A percentile compares a stretch with the other conserved stretches of the same genome.
Evolutionary conservation across 1,284 basidiomycete genomes (phyloP).

Genomic region (Golubevia sp.): DNA sequence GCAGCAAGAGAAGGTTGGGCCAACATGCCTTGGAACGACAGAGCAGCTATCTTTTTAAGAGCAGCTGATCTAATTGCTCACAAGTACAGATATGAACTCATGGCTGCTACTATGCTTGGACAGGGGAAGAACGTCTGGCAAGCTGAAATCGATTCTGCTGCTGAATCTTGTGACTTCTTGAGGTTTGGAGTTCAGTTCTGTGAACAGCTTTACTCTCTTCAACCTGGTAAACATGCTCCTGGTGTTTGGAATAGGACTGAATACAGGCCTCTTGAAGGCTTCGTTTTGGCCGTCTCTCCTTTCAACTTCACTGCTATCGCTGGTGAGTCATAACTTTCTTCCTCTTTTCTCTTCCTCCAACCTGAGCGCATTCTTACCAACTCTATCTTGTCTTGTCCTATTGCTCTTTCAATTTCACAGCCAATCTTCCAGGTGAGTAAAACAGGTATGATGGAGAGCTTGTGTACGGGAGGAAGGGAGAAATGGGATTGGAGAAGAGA

Average conservation of each 20-base stretch:
- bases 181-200: conserved; percentile 57
- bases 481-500: background rate
- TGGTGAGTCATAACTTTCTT: conserved; percentile 1
- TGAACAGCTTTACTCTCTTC: conserved; percentile 53
- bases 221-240: conserved; percentile 50
- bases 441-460: background rate
- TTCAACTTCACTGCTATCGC: conserved; percentile 61
- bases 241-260: conserved; percentile 57
- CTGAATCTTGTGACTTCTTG: conserved; percentile 58
- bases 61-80: conserved; percentile 53
- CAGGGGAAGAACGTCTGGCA: conserved; percentile 62
- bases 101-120: conserved; percentile 59
- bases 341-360: background rate
- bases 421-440: background rate
- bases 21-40: conserved; percentile 58
- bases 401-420: background rate
- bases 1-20: conserved; percentile 53
- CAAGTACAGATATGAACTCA: conserved; percentile 48
- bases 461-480: background rate
- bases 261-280: conserved; percentile 60
- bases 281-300: conserved; percentile 58
- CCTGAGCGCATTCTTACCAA: background rate
- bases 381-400: background rate
- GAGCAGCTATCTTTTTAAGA: conserved; percentile 55
- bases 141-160: conserved; percentile 60